Base-by-base conservation (phyloP, 176 grass and related monocot species). In the Aegilops umbellulata region DNA sequence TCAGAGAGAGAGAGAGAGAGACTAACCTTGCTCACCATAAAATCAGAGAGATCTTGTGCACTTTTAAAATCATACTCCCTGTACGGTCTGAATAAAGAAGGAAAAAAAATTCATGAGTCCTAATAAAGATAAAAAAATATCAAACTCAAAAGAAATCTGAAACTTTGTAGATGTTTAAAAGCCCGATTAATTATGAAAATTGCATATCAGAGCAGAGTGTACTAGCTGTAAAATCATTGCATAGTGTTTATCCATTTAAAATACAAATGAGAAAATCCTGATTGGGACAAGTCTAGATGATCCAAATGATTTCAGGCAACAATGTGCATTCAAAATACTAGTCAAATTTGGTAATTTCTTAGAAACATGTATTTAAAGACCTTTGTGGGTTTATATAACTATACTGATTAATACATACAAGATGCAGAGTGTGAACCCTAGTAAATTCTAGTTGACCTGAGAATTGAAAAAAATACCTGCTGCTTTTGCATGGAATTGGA, bases 11-110 rank as follows among this genome's bases (percentile, higher is more conserved):
- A 8, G n/a, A 2, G 31, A 26, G 5, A 85, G 31, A 69, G 67
- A 75, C 49, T 29, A 75, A 91, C 92, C 89, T 91, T 88, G 79
- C 89, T 89, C 76, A 88, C 29, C 10, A 94, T 80, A 58, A 91
- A 89, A 67, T 94, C 92, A 19, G 83, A 86, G 79, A 91, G 80
- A 89, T 94, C 86, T 80, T 85, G 86, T 15, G 79, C 27, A 30
- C 66, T 69, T 86, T 55, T 91, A 3, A 94, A 69, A 39, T 91
- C 89, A 70, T 81, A 72, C 7, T 84, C 89, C 42, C 83, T 84
- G 64, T 71, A 60, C 3, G 30, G 49, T 20, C 88, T 83, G 49
- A 58, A 71, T 53, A 74, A 78, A 2, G 19, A 78, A 1, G 17
- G 0, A 14, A 82, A 57, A 39, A 44, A 84, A n/a, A n/a, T n/a